Evolutionary conservation across 805 yeast species (phyloP), one percentile per base, ranked within the genome.

Genomic region (Wickerhamomyces chambardii): DNA sequence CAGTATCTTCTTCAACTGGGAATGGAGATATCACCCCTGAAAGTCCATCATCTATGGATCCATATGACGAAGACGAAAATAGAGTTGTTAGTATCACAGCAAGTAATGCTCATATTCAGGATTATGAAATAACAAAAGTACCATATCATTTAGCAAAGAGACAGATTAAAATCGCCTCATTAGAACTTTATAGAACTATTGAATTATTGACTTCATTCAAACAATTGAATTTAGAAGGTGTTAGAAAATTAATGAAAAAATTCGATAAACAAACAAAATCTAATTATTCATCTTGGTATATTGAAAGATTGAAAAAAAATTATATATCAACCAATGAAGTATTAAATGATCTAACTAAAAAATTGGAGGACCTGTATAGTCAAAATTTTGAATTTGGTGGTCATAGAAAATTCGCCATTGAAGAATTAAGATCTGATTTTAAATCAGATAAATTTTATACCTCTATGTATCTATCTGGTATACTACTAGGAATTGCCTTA

Each of bases 231-330:
- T 68, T 86, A 22, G 87, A 95, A 0, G 98, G 94, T 0, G 75
- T 89, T 48, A 71, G 95, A 35, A 92, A 92, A 50, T 78, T 92
- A 48, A 67, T 86, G 39, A 92, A 92, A 52, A 92, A 92, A 55
- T 89, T 75, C 53, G 98, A 92, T 58, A 92, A 92, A 50, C 67
- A 79, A 4, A 67, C 78, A 2, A 51, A 61, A 11, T 61, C 73
- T 9, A 46, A 61, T 1, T 44, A 68, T 4, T 62, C 74, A 11
- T 54, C 60, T 1, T 41, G 53, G 3, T 85, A 75, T 50, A 66
- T 79, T 75, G 65, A 63, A 16, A 73, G 70, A 36, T 69, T 84
- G 6, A 76, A 78, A 41, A 44, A 51, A 4, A 55, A 77, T n/a
- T 67, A 75, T 45, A 78, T 83, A 50, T 67, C 71, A 19, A 65